Evolutionary conservation across 1,139 yeast species (phyloP), one percentile per base, ranked within the genome.

Genomic region (Pneumocystis wakefieldiae): DNA sequence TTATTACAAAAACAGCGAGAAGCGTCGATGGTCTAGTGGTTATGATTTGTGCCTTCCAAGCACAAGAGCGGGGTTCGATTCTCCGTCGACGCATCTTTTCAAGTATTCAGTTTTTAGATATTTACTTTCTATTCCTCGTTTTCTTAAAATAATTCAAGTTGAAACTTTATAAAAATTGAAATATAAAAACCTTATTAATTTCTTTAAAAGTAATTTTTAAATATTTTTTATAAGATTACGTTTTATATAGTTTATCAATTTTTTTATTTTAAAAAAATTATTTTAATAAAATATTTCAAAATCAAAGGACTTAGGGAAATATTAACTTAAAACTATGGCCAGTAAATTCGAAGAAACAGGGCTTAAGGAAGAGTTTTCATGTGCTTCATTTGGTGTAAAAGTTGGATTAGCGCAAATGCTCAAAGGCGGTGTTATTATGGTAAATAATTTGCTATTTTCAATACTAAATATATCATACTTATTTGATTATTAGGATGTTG

Each of bases 351-450:
- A 37, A 37, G 39, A 37, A 37, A 37, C 39, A 37, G 39, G 39
- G n/a, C 39, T 37, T 37, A 37, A 37, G n/a, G 39, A 37, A 15
- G 39, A 37, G n/a, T 37, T 12, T 66, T 68, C 39, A 3, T 37
- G n/a, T 37, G 39, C n/a, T 14, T 37, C 39, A 29, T 84, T 84
- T 75, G 82, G 83, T 71, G 79, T 86, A 66, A 87, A 87, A 75
- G 83, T 88, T 64, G 95, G 94, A 24, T 79, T 87, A 73, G 95
- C 95, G 67, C 92, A 87, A 75, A 87, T 87, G 95, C 80, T 87
- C 68, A 87, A 87, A 72, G 92, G 88, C 59, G 82, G 94, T 76
- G 84, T 81, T 64, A 81, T 81, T 67, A 81, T 81, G 84, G 84
- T 81, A 70, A 66, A 65, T 19, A 63, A 61, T 24, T 37, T 37